Evolutionary conservation across 306 rosid species (phyloP).

Genomic region (Purshia tridentata): DNA sequence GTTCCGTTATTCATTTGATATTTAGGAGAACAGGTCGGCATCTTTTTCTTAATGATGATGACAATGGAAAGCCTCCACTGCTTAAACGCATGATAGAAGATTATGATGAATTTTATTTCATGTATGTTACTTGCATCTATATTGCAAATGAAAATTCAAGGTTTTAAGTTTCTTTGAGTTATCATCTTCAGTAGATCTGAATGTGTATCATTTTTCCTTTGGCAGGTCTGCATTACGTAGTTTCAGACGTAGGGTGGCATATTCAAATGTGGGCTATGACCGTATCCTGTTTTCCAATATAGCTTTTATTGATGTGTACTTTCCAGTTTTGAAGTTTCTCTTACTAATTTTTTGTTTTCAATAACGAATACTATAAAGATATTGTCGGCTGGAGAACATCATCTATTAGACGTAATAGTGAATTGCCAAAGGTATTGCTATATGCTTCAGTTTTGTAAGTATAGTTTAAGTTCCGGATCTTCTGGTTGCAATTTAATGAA

Average conservation of each 20-base stretch:
- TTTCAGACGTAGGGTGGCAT: conserved; percentile 69
- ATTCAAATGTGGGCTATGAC: conserved; percentile 87
- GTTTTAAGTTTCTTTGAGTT: conserved; percentile 17
- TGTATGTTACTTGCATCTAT: conserved; percentile 52
- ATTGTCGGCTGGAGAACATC: conserved; percentile 99
- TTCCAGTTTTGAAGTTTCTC: conserved; percentile 8
- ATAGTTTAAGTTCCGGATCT: conserved; percentile 22
- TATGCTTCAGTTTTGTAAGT: conserved; percentile 16
- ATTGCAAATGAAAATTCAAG: background rate
- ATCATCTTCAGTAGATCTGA: background rate
- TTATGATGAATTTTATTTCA: conserved; percentile 56
- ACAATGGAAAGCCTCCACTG: conserved; percentile 85
- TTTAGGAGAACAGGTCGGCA: conserved; percentile 98
- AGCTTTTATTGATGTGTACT: conserved; percentile 1
- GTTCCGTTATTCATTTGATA: conserved; percentile 74
- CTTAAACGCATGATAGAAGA: conserved; percentile 89
- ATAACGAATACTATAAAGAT: conserved; percentile 49
- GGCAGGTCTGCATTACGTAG: conserved; percentile 83
- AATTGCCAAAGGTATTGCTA: conserved; percentile 78
- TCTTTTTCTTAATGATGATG: conserved; percentile 82
- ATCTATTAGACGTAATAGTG: conserved; percentile 67
- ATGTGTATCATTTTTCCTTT: conserved; percentile 17
- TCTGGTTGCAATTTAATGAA: conserved; percentile 18
- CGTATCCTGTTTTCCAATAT: conserved; percentile 61
- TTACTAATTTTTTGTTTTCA: conserved; percentile 33